A percentile compares a stretch with the other conserved stretches of the same genome.
These are phyloP conservation scores for Diaporthe vexans DNA, from an alignment of 2,329 filamentous ascomycete species.

Conservation along the genomic window DNA sequence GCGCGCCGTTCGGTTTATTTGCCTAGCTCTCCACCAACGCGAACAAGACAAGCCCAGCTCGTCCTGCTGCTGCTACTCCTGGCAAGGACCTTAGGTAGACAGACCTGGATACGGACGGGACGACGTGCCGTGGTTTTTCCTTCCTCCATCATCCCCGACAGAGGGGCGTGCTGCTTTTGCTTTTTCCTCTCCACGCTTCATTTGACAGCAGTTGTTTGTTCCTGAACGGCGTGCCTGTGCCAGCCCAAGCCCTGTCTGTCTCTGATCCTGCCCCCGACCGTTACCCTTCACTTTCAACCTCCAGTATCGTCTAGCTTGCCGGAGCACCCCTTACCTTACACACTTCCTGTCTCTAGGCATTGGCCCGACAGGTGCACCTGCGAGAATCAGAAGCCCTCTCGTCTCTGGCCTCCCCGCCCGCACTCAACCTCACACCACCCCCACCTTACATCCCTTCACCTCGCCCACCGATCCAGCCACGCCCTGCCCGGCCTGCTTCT, in stretches of 20 bases:
- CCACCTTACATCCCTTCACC: slow-evolving; percentile 26
- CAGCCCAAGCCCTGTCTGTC: background rate
- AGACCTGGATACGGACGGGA: slow-evolving; percentile 27
- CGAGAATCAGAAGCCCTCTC: slow-evolving; percentile 10
- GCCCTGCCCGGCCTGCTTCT: background rate
- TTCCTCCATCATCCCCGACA: slow-evolving; percentile 5
- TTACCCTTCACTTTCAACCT: background rate
- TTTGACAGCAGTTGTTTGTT: slow-evolving; percentile 30
- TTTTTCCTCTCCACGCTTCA: slow-evolving; percentile 30
- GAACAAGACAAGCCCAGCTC: slow-evolving; percentile 13
- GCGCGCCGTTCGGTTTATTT: slow-evolving; percentile 18
- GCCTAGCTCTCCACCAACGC: background rate
- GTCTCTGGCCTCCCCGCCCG: slow-evolving; percentile 12
- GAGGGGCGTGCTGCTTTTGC: slow-evolving; percentile 6
- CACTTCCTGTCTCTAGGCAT: background rate
- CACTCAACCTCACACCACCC: slow-evolving; percentile 30
- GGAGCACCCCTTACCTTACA: slow-evolving; percentile 10
- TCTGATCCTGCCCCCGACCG: slow-evolving; percentile 1
- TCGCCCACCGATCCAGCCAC: slow-evolving; percentile 5
- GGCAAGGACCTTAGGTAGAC: background rate
- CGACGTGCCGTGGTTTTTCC: slow-evolving; percentile 17
- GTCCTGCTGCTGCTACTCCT: background rate
- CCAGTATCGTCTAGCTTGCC: slow-evolving; percentile 19
- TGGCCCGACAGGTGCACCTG: background rate
- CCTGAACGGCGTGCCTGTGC: slow-evolving; percentile 28